Percentiles rank a stretch among this genome's conserved stretches.
Evolutionary conservation across 202 grass and related monocot genomes (phyloP).

Genomic region (Saccharum hybrid): DNA sequence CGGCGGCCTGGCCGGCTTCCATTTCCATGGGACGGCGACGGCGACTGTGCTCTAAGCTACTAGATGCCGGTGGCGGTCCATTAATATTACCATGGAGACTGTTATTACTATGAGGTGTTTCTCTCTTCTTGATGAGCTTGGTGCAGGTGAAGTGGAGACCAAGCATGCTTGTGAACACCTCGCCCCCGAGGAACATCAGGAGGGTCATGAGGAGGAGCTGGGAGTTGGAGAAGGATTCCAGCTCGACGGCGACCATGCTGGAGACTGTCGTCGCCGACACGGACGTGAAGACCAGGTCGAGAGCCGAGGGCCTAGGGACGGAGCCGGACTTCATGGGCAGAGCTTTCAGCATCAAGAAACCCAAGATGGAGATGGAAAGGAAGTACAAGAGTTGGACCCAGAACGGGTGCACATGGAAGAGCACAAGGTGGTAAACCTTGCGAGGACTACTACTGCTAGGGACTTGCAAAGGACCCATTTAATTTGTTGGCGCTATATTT

Average conservation of each 20-base stretch:
- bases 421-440: conserved; percentile 40
- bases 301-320: conserved; percentile 2
- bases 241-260: conserved; percentile 65
- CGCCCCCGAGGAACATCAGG: conserved; percentile 73
- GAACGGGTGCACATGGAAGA: conserved; percentile 61
- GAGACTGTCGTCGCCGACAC: conserved; percentile 66
- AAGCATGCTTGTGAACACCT: conserved; percentile 79
- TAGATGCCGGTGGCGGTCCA: not conserved
- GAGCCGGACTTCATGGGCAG: conserved; percentile 40
- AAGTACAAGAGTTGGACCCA: conserved; percentile 70
- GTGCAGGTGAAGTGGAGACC: conserved; percentile 51
- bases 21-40: conserved; percentile 2
- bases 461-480: conserved; percentile 28
- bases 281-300: conserved; percentile 73
- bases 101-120: not conserved
- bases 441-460: not conserved
- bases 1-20: not conserved
- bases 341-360: conserved; percentile 57
- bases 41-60: conserved; percentile 38
- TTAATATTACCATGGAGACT: not conserved
- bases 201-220: conserved; percentile 64
- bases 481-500: not conserved
- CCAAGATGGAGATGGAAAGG: conserved; percentile 47
- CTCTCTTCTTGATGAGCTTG: conserved; percentile 45
- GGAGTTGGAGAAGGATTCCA: conserved; percentile 72